These are phyloP conservation scores for Staphylotrichum tortipilum DNA, from an alignment of 495 filamentous ascomycete species.

Conservation along the genomic window DNA sequence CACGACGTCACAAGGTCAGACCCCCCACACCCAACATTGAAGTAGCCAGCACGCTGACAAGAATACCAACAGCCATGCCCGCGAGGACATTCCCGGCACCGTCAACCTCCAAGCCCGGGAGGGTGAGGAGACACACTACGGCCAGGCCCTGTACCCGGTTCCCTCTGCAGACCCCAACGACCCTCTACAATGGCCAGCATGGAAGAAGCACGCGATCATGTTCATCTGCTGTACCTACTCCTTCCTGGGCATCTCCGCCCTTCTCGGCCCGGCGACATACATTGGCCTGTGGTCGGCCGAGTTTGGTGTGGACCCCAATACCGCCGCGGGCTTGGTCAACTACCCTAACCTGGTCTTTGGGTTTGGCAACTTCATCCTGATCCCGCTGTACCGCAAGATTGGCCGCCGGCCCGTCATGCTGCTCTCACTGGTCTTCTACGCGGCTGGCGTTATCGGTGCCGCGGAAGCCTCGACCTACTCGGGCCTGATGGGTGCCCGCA, in stretches of 20 bases:
- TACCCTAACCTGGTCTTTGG: conserved; percentile 54
- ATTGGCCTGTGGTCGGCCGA: conserved; percentile 44
- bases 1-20: no score
- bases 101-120: conserved; percentile 46
- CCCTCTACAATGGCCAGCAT: conserved; percentile 48
- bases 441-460: conserved; percentile 22
- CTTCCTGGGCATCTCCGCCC: conserved; percentile 48
- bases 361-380: conserved; percentile 44
- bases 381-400: conserved; percentile 50
- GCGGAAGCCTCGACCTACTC: conserved; percentile 18
- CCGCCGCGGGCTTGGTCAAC: conserved; percentile 46
- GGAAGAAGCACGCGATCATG: conserved; percentile 50
- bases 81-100: conserved; percentile 51
- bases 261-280: conserved; percentile 48
- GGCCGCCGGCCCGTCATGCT: conserved; percentile 51
- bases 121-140: conserved; percentile 51
- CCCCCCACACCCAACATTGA: no score
- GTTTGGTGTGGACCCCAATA: conserved; percentile 41
- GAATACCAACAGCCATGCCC: conserved; percentile 52
- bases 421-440: conserved; percentile 29
- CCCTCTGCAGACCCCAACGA: conserved; percentile 54
- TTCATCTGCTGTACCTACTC: conserved; percentile 45
- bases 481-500: conserved; percentile 51
- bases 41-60: no score
- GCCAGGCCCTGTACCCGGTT: conserved; percentile 52